These are phyloP conservation scores for Bryoerythrophyllum caledonicum DNA, from an alignment of 225 moss, liverwort and hornwort genomes.

Conservation along the genomic window DNA sequence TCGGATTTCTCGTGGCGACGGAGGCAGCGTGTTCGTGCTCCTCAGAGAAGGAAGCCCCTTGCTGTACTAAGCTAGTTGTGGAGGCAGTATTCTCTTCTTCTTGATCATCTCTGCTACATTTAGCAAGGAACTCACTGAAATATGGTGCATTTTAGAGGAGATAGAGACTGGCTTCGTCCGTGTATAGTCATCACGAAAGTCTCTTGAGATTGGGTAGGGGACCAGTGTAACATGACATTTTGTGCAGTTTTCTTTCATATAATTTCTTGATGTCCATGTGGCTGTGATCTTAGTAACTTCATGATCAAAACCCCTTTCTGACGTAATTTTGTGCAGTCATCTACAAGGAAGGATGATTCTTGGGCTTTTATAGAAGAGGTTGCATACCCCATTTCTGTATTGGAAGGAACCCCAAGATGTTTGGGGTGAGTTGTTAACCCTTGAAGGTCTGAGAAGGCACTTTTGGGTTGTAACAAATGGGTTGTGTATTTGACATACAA, in stretches of 20 bases:
- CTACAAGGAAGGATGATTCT: too few species aligned
- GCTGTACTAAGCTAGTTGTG: slow-evolving; percentile 60
- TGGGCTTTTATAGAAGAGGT: too few species aligned
- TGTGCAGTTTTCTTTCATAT: slow-evolving; percentile 19
- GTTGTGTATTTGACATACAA: too few species aligned
- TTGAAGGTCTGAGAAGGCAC: too few species aligned
- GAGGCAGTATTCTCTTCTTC: slow-evolving; percentile 58
- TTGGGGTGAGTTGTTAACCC: too few species aligned
- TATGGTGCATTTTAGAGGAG: slow-evolving; percentile 20
- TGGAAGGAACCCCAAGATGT: too few species aligned
- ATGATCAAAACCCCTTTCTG: too few species aligned
- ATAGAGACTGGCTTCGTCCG: slow-evolving; percentile 13
- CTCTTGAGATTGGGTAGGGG: slow-evolving; percentile 30
- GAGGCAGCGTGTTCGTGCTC: slow-evolving; percentile 88
- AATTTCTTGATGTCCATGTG: background rate
- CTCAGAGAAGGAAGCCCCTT: slow-evolving; percentile 74
- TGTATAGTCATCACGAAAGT: slow-evolving; percentile 42
- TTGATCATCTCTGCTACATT: slow-evolving; percentile 46
- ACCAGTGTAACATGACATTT: slow-evolving; percentile 38
- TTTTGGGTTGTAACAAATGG: too few species aligned
- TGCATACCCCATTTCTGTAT: too few species aligned
- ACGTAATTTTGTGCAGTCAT: too few species aligned
- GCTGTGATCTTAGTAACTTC: background rate
- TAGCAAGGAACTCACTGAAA: slow-evolving; percentile 11
- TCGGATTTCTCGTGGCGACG: slow-evolving; percentile 89